A percentile compares a stretch with the other conserved stretches of the same genome.
Evolutionary conservation across 2,329 filamentous ascomycete species (phyloP).

Genomic region (Thelonectria blattea): DNA sequence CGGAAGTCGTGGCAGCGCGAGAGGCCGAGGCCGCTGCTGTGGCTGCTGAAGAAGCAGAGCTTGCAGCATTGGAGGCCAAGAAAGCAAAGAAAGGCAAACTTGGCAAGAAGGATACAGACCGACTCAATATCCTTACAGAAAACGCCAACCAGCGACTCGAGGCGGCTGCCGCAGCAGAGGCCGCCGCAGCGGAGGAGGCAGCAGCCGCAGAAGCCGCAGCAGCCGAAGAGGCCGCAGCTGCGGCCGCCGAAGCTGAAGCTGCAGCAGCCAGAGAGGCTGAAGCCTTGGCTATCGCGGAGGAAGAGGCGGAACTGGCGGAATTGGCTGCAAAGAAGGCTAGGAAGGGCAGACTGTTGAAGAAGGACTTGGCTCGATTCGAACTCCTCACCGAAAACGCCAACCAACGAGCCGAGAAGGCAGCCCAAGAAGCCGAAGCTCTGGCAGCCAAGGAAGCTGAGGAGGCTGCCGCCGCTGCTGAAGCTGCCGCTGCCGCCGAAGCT

Average conservation of each 20-base stretch:
- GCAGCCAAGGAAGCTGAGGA: slow-evolving; percentile 20
- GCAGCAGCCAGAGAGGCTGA: slow-evolving; percentile 20
- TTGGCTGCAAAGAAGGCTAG: slow-evolving; percentile 41
- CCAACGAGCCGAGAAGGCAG: slow-evolving; percentile 33
- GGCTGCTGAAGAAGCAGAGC: slow-evolving; percentile 31
- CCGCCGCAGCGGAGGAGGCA: slow-evolving; percentile 18
- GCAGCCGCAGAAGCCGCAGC: slow-evolving; percentile 15
- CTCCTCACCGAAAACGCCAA: slow-evolving; percentile 27
- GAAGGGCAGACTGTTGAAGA: slow-evolving; percentile 39
- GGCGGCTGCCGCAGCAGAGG: slow-evolving; percentile 29
- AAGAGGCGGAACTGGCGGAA: slow-evolving; percentile 28
- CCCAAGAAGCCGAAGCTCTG: slow-evolving; percentile 28
- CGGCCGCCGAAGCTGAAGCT: slow-evolving; percentile 15
- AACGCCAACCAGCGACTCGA: slow-evolving; percentile 28
- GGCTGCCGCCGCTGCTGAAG: slow-evolving; percentile 28
- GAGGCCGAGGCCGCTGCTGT: slow-evolving; percentile 28
- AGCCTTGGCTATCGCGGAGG: slow-evolving; percentile 24
- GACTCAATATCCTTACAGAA: slow-evolving; percentile 28
- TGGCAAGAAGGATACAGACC: slow-evolving; percentile 31
- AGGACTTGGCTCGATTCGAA: slow-evolving; percentile 30
- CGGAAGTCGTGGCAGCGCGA: slow-evolving; percentile 7
- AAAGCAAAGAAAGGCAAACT: slow-evolving; percentile 33
- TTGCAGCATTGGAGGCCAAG: slow-evolving; percentile 30
- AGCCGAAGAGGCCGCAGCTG: slow-evolving; percentile 1
- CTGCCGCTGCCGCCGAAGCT: slow-evolving; percentile 29